Base-by-base conservation (phyloP, 768 basidiomycete species). In the Kwoniella sp. region DNA sequence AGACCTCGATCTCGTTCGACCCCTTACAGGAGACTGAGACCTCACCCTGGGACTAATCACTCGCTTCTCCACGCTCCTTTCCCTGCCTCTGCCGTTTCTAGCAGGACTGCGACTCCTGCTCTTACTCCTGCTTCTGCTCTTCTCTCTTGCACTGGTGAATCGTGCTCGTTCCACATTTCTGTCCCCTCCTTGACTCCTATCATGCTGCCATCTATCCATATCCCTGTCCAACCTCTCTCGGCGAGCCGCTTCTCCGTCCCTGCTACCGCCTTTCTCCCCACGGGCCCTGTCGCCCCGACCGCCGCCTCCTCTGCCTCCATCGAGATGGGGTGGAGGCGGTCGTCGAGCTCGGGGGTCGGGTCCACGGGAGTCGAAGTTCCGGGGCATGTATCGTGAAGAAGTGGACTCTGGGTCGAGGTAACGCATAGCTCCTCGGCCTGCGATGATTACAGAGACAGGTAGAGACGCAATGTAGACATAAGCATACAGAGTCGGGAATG, bases 211-310 rank as follows among this genome's bases (percentile, higher is more conserved):
- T 26, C 50, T 75, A 53, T 67, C 58, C 73, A 76, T 70, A 30
- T 86, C 87, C 70, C 78, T 81, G 56, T 84, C 81, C 26, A 89
- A 88, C 76, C 84, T 83, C 22, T 67, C 60, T 3, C 66, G 63
- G 9, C 41, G 31, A 54, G 20, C 41, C 1, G 13, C 1, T 17
- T 56, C 52, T 87, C 38, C 62, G 37, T 54, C 41, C 20, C 41
- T 45, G 41, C 41, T 45, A 17, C 41, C 41, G 8, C 41, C 41
- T 45, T 45, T 45, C 41, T 45, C 41, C 41, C 41, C 41, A 13
- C 55, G 17, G 4, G 52, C 38, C 20, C 37, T 12, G 30, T 28
- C 38, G 23, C 30, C 60, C 51, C 45, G 8, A 15, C 52, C 37
- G 7, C 30, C 13, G 1, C 48, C 45, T 63, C 58, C 22, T 37